Base-by-base conservation (phyloP, 2,329 filamentous ascomycete species). In the Plectosphaerella cucumerina region DNA sequence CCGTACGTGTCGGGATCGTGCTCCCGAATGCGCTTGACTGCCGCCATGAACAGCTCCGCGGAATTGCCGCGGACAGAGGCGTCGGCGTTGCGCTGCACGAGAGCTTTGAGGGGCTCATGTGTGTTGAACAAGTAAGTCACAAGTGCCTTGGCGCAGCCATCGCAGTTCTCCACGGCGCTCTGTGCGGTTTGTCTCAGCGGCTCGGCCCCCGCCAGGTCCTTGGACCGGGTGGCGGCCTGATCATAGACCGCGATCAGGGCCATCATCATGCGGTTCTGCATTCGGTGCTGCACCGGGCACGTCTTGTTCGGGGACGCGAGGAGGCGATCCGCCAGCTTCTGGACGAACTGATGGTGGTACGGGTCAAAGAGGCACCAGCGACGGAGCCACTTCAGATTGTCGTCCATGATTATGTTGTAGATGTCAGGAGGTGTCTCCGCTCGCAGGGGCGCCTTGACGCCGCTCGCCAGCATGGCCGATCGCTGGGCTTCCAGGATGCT, bases 301-400 rank as follows among this genome's bases (percentile, higher is more conserved):
- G 67, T 65, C 0, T 71, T 70, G 9, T 67, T 63, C 47, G 74
- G 76, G 47, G 85, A 70, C 21, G 17, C 17, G 6, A 23, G 22
- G 15, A 48, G 41, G 37, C 80, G 78, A 8, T 72, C 67, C 26
- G 94, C 76, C 35, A 90, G 72, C 49, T 76, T 75, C 34, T 77
- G 73, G 15, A 91, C 77, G 57, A 96, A 90, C 2, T 71, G 69
- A 2, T 84, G 75, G 60, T 96, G 89, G 31, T 77, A 76, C 2
- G 82, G 80, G 60, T 96, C 91, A 60, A 87, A 89, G 21, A 95
- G 75, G 64, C 87, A 92, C 61, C 95, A 91, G 17, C 87, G 83
- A 49, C 87, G 82, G 44, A 96, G 76, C 21, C 90, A 79, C 2
- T 81, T 58, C 54, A 87, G 84, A 58, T 97, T 97, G 47, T 93